A percentile compares a stretch with the other conserved stretches of the same genome.
Conservation (phyloP, 176 grass and related monocot species). For the Luzula sylvatica region DNA sequence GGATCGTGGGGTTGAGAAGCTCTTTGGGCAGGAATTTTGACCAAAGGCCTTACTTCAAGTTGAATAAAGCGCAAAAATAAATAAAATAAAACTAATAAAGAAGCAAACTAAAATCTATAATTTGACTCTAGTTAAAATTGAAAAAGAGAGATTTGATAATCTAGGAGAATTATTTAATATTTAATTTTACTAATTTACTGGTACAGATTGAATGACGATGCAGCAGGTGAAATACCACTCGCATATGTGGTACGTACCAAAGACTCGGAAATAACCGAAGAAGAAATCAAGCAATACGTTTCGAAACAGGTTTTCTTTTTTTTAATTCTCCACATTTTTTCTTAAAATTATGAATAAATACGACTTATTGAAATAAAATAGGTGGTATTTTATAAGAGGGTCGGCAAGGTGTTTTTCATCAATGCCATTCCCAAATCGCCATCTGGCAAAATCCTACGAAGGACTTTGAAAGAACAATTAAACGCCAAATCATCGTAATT, state of each 20-base stretch:
- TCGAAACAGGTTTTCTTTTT: conserved; percentile 50
- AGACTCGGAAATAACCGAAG: conserved; percentile 53
- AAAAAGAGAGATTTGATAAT: too few relatives aligned
- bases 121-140: neutral
- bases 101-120: conserved; percentile 6
- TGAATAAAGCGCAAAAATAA: conserved; percentile 13
- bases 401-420: conserved; percentile 40
- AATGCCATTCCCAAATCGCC: conserved; percentile 61
- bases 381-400: conserved; percentile 76
- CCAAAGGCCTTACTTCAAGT: neutral
- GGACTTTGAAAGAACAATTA: conserved; percentile 51
- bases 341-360: too few relatives aligned
- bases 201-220: conserved; percentile 68
- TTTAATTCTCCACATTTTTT: neutral
- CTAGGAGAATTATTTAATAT: neutral
- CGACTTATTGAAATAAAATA: neutral
- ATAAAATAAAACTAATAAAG: neutral
- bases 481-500: conserved; percentile 17
- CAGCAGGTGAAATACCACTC: conserved; percentile 64
- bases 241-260: conserved; percentile 56
- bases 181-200: conserved; percentile 4
- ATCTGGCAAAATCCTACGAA: conserved; percentile 64
- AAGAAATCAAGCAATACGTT: conserved; percentile 76
- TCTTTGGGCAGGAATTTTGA: too few relatives aligned
- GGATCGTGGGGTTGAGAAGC: too few relatives aligned